Evolutionary conservation across 768 basidiomycete species (phyloP).

Genomic region (Amylocystis lapponica): DNA sequence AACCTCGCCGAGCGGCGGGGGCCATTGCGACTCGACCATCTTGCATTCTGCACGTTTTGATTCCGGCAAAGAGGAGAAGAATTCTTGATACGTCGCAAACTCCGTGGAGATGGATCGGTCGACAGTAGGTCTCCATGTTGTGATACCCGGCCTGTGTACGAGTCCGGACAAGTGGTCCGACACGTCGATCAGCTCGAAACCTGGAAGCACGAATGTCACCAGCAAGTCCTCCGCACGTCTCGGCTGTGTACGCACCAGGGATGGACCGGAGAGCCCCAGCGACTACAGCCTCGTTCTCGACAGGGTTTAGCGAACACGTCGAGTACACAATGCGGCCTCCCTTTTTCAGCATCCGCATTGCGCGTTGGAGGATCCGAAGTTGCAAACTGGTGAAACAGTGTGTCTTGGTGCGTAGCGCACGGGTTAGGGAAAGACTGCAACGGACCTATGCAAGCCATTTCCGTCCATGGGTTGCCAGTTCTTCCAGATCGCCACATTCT

Average conservation of each 20-base stretch:
- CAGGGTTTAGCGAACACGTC: conserved; percentile 94
- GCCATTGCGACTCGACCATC: conserved; percentile 74
- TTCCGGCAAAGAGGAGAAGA: conserved; percentile 44
- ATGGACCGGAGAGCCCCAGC: conserved; percentile 72
- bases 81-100: conserved; percentile 58
- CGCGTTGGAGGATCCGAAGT: conserved; percentile 85
- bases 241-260: conserved; percentile 42
- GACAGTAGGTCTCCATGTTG: conserved; percentile 70
- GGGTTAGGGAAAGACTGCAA: conserved; percentile 3
- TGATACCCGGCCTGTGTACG: conserved; percentile 68
- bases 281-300: conserved; percentile 96
- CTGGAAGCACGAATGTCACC: conserved; percentile 32
- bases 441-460: conserved; percentile 84
- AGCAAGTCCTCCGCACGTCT: neutral
- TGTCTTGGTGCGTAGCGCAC: neutral
- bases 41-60: conserved; percentile 48
- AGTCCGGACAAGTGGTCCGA: conserved; percentile 68
- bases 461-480: conserved; percentile 85
- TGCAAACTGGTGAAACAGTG: conserved; percentile 60
- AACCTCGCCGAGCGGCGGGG: conserved; percentile 56
- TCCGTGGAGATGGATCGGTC: conserved; percentile 45
- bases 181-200: conserved; percentile 77
- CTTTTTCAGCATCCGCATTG: conserved; percentile 82
- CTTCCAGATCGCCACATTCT: conserved; percentile 95
- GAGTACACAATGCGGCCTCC: conserved; percentile 96